Evolutionary conservation across 108 stramenopile species (phyloP).

Genomic region (Hondaea fermentalgiana): DNA sequence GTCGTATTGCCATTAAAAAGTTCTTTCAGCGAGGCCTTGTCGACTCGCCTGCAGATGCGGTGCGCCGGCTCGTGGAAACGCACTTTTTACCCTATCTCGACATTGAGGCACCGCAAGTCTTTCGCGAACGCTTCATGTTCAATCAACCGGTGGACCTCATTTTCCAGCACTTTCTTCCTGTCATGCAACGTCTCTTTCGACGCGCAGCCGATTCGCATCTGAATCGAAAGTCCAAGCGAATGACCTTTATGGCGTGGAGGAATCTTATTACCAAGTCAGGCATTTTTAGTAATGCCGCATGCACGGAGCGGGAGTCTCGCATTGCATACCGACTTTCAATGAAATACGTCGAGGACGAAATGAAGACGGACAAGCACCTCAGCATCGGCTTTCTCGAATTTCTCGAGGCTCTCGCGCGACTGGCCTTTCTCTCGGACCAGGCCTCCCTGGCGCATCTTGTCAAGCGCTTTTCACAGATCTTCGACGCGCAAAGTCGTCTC

Average conservation of each 20-base stretch:
- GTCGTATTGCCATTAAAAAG: neutral
- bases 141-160: neutral
- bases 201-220: neutral
- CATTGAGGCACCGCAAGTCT: neutral
- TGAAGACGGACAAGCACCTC: neutral
- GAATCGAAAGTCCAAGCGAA: neutral
- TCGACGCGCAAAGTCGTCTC: neutral
- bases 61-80: neutral
- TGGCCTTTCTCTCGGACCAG: neutral
- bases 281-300: neutral
- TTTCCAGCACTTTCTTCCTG: neutral
- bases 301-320: neutral
- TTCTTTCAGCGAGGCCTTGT: neutral
- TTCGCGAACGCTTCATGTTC: neutral
- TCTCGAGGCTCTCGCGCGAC: neutral
- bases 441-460: neutral
- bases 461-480: neutral
- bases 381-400: neutral
- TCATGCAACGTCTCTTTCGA: neutral
- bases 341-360: neutral
- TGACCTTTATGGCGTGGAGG: neutral
- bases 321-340: neutral
- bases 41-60: neutral
- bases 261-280: neutral
- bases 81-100: neutral